Base-by-base conservation (phyloP, 1,284 basidiomycete genomes). In the Ustilago nuda region DNA sequence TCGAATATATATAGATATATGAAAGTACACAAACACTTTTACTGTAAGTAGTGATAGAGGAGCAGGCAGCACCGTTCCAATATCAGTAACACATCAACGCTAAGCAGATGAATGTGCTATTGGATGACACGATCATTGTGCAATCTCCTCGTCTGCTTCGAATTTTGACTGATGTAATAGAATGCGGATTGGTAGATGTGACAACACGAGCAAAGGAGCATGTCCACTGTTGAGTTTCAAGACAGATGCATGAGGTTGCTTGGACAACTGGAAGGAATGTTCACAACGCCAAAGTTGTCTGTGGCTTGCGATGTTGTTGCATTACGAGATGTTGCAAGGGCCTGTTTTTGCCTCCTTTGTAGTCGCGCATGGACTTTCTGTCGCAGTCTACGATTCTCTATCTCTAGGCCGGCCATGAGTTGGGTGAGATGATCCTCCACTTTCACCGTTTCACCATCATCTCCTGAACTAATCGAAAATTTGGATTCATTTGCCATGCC, bases 341-440 rank as follows among this genome's bases (percentile, higher is more conserved):
- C 6, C n/a, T 23, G 19, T 39, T 17, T 12, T 17, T 51, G 23
- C 46, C 35, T 32, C 36, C 11, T 53, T 17, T 45, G 53, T 13
- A 27, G 41, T 11, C 32, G 62, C 23, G 50, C 19, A 12, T 56
- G 48, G 39, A 70, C 15, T 11, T 60, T 48, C 19, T 45, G 39
- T 1, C 62, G 57, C 15, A 70, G 36, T 2, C n/a, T 19, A 23
- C 46, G 53, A 41, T 70, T 70, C 32, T 70, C 61, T 30, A 56
- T 35, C 30, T 56, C 27, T 4, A 70, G 54, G 33, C 35, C 43
- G 6, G 53, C 35, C 30, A 61, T 50, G 19, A 65, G 58, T 6
- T 39, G 8, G 32, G 33, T 51, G 2, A 70, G 54, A 32, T 52
- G 50, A 32, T 70, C 67, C 30, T 56, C 32, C 2, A 56, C 37